Evolutionary conservation across 495 filamentous ascomycete genomes (phyloP), one percentile per base, ranked within the genome.

Genomic region (Penicillium paradoxum): DNA sequence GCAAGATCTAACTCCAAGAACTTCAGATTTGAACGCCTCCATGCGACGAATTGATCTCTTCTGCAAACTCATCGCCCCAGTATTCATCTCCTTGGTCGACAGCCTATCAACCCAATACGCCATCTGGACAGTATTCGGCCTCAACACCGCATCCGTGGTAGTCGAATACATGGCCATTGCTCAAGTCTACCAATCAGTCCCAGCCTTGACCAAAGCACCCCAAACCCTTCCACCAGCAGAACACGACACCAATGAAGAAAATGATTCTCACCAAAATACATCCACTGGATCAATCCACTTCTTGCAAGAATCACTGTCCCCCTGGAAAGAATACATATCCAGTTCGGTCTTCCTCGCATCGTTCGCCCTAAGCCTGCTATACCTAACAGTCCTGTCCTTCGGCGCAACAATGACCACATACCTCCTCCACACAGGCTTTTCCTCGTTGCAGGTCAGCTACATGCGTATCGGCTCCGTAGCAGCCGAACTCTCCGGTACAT

Each of bases 21-120:
- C n/a, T n/a, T n/a, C n/a, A n/a, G n/a, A n/a, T n/a, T n/a, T 86
- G 6, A 88, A 87, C 59, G 74, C 84, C 0, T 74, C 73, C 1
- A 88, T 89, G 81, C 73, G 86, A 27, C 76, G 85, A 1, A 88
- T 90, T 46, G 86, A 90, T 58, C 72, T 90, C 11, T 66, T 83
- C 36, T 89, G 86, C 72, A 90, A 90, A 60, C 76, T 89, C 6
- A 38, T 83, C 7, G 84, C 79, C 0, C 86, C 86, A 0, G 62
- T 87, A 0, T 64, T 76, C 18, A 79, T 87, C 19, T 78, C 83
- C 4, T 40, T 76, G 8, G 49, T 85, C n/a, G 67, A 73, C 27
- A 71, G 67, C 6, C 54, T 69, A 5, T 82, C 77, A 1, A 73
- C 74, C 1, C 56, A 18, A 43, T 78, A 6, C 10, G 81, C 80